Evolutionary conservation across 2,329 filamentous ascomycete species (phyloP).

Genomic region (Aaosphaeria pasadenensis): DNA sequence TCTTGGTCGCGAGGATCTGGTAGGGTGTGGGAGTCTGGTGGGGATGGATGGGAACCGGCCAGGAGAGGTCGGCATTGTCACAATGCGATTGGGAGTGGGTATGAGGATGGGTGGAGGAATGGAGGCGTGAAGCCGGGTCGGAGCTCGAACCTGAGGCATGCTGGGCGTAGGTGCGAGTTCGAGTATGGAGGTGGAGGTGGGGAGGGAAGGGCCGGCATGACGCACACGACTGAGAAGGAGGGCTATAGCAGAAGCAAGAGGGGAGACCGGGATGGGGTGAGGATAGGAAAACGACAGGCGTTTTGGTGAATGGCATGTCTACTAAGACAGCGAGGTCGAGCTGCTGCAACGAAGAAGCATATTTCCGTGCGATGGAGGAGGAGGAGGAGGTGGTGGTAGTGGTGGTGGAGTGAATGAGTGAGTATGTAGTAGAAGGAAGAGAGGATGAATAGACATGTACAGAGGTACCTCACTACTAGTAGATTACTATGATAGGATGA

Average conservation of each 20-base stretch:
- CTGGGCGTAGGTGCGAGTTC: conserved; percentile 25
- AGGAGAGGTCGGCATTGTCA: conserved; percentile 21
- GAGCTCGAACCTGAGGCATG: conserved; percentile 10
- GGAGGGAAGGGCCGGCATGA: conserved; percentile 40
- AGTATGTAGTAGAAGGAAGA: too few species aligned
- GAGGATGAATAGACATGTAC: too few species aligned
- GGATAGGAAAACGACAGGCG: conserved; percentile 26
- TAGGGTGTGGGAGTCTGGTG: conserved; percentile 71
- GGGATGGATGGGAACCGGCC: conserved; percentile 34
- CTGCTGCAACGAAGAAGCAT: conserved; percentile 9
- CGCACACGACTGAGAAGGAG: conserved; percentile 29
- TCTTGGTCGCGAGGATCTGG: conserved; percentile 71
- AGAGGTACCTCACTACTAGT: too few species aligned
- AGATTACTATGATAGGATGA: too few species aligned
- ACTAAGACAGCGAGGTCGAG: neutral
- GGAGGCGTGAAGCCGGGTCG: neutral
- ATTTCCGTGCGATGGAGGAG: conserved; percentile 6
- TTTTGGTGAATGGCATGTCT: conserved; percentile 33
- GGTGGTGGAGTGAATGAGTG: neutral
- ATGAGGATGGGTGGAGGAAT: neutral
- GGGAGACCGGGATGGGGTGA: conserved; percentile 22
- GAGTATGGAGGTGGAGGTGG: conserved; percentile 17
- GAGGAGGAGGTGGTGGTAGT: neutral
- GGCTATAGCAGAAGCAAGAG: conserved; percentile 15
- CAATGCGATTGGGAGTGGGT: conserved; percentile 8